A percentile compares a stretch with the other conserved stretches of the same genome.
Evolutionary conservation across 1,284 basidiomycete species (phyloP).

Genomic region (Ustilago shanxiensis): DNA sequence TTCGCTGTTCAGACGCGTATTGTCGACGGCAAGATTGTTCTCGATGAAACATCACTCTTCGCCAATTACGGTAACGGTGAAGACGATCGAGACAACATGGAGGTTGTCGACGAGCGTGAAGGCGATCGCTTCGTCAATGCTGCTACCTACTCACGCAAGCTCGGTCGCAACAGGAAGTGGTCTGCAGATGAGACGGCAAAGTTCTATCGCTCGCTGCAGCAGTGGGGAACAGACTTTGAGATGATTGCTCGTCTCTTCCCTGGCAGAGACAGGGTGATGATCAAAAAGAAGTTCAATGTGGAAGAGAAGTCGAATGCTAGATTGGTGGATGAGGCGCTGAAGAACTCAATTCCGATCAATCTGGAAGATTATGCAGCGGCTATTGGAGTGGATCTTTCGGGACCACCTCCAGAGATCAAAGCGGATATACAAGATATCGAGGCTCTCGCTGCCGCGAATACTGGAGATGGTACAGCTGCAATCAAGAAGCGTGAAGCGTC

Average conservation of each 20-base stretch:
- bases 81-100: constrained; percentile 77
- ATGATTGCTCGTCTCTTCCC: constrained; percentile 87
- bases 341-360: constrained; percentile 60
- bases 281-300: constrained; percentile 89
- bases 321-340: constrained; percentile 61
- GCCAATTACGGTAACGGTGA: constrained; percentile 65
- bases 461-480: not conserved
- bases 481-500: constrained; percentile 44
- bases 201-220: constrained; percentile 84
- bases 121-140: constrained; percentile 79
- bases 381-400: constrained; percentile 65
- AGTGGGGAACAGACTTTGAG: constrained; percentile 92
- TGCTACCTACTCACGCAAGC: constrained; percentile 80
- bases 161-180: constrained; percentile 79
- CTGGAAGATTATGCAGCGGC: constrained; percentile 65
- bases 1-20: constrained; percentile 69
- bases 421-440: constrained; percentile 42
- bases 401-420: constrained; percentile 64
- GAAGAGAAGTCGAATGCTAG: constrained; percentile 83
- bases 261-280: constrained; percentile 85
- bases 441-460: constrained; percentile 15
- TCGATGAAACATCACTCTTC: constrained; percentile 69
- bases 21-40: constrained; percentile 70
- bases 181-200: constrained; percentile 85
- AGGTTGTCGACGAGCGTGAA: constrained; percentile 85